These are phyloP conservation scores for Lachnum nothofagi DNA, from an alignment of 2,329 filamentous ascomycete genomes.

Conservation along the genomic window DNA sequence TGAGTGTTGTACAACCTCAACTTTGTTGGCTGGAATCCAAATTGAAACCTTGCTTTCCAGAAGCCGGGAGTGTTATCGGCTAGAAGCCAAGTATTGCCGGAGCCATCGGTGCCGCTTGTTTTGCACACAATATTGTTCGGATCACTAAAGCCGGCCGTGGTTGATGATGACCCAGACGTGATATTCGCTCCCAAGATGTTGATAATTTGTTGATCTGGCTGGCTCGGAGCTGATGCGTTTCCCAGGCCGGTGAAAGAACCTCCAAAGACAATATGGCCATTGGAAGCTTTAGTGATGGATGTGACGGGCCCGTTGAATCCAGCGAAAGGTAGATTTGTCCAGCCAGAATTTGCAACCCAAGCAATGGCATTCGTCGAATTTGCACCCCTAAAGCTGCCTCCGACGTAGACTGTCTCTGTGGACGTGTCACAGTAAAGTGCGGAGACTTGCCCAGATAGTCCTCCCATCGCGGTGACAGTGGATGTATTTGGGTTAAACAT, in stretches of 20 bases:
- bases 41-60: constrained; percentile 79
- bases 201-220: constrained; percentile 70
- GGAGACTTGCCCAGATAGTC: constrained; percentile 76
- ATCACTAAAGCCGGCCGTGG: constrained; percentile 61
- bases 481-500: constrained; percentile 71
- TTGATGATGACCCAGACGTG: constrained; percentile 58
- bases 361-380: constrained; percentile 88
- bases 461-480: constrained; percentile 67
- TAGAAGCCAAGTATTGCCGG: constrained; percentile 80
- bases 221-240: constrained; percentile 65
- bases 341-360: constrained; percentile 65
- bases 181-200: constrained; percentile 78
- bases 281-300: constrained; percentile 73
- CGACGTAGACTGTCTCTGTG: constrained; percentile 79
- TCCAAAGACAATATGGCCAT: constrained; percentile 86
- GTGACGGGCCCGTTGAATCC: constrained; percentile 92
- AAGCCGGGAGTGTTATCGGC: constrained; percentile 69
- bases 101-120: constrained; percentile 56
- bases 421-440: constrained; percentile 76
- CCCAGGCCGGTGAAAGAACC: constrained; percentile 84
- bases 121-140: constrained; percentile 82
- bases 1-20: constrained; percentile 85
- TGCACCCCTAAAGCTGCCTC: constrained; percentile 72
- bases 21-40: constrained; percentile 81
- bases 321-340: constrained; percentile 78